phyloP scores from a whole-genome alignment of 2,329 filamentous ascomycete genomes.

The Claviceps sorghi region DNA sequence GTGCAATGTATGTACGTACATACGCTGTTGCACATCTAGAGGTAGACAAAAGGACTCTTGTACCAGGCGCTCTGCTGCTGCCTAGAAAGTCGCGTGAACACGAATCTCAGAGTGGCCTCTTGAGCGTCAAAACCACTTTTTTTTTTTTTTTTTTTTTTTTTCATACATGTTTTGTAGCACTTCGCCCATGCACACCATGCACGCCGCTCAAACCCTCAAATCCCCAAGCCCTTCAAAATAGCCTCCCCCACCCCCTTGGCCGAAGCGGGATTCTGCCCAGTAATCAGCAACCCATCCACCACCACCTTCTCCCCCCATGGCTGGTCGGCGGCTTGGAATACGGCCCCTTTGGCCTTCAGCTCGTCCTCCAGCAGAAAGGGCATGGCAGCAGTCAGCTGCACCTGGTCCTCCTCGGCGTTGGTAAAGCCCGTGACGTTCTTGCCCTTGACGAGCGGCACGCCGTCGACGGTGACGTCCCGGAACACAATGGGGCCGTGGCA shows the following conservation, averaged over 20 bases:
- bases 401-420: slow-evolving; percentile 39
- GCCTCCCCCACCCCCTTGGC: slow-evolving; percentile 36
- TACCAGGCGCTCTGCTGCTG: no score
- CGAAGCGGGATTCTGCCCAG: slow-evolving; percentile 43
- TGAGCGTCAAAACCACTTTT: background rate
- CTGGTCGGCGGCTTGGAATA: slow-evolving; percentile 40
- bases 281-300: slow-evolving; percentile 37
- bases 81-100: no score
- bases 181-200: background rate
- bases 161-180: background rate
- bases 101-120: background rate
- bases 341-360: slow-evolving; percentile 36
- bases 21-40: no score
- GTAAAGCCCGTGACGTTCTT: slow-evolving; percentile 47
- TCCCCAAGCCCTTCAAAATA: slow-evolving; percentile 30
- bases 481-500: slow-evolving; percentile 56
- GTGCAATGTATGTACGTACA: no score
- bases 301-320: slow-evolving; percentile 35
- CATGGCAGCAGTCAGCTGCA: slow-evolving; percentile 34
- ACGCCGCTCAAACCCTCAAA: slow-evolving; percentile 7
- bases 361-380: slow-evolving; percentile 45
- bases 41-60: no score
- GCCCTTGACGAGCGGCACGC: slow-evolving; percentile 38
- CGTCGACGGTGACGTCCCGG: slow-evolving; percentile 37
- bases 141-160: background rate